A percentile compares a stretch with the other conserved stretches of the same genome.
These are phyloP conservation scores for Hortiboletus campestris DNA, from an alignment of 768 basidiomycete species.

Conservation along the genomic window DNA sequence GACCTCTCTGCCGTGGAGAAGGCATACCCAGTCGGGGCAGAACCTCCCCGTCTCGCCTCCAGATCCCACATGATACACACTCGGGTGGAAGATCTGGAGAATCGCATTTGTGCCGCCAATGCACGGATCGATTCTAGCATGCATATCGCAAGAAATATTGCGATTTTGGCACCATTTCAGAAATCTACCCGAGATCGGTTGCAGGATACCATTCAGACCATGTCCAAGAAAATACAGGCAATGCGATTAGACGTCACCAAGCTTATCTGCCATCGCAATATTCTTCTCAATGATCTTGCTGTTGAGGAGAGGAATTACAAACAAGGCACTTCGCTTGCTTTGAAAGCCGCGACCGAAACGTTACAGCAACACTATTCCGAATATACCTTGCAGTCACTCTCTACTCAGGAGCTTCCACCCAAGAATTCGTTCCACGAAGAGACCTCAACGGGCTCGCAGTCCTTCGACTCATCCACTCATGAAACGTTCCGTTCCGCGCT, in stretches of 20 bases:
- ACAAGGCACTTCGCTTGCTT: conserved; percentile 63
- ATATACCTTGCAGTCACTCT: conserved; percentile 30
- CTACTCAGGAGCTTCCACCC: conserved; percentile 27
- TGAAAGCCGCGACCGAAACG: conserved; percentile 69
- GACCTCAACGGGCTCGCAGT: conserved; percentile 12
- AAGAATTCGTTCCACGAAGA: conserved; percentile 15
- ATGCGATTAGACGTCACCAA: conserved; percentile 73
- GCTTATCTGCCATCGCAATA: conserved; percentile 69
- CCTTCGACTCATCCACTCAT: conserved; percentile 45
- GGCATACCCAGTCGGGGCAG: conserved; percentile 20
- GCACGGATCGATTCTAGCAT: conserved; percentile 64
- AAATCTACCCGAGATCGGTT: conserved; percentile 79
- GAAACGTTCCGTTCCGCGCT: conserved; percentile 71
- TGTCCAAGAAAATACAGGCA: conserved; percentile 63
- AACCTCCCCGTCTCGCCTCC: conserved; percentile 33
- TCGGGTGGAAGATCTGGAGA: conserved; percentile 66
- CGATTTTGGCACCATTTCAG: conserved; percentile 85
- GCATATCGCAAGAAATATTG: conserved; percentile 76
- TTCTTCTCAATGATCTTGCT: conserved; percentile 73
- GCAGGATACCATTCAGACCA: conserved; percentile 52
- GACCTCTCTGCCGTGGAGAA: conserved; percentile 20
- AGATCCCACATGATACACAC: conserved; percentile 57
- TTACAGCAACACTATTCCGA: conserved; percentile 46
- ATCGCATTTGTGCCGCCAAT: conserved; percentile 51
- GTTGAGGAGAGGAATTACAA: conserved; percentile 68